Base-by-base conservation (phyloP, 2,329 filamentous ascomycete genomes). In the Sporothrix mexicana region DNA sequence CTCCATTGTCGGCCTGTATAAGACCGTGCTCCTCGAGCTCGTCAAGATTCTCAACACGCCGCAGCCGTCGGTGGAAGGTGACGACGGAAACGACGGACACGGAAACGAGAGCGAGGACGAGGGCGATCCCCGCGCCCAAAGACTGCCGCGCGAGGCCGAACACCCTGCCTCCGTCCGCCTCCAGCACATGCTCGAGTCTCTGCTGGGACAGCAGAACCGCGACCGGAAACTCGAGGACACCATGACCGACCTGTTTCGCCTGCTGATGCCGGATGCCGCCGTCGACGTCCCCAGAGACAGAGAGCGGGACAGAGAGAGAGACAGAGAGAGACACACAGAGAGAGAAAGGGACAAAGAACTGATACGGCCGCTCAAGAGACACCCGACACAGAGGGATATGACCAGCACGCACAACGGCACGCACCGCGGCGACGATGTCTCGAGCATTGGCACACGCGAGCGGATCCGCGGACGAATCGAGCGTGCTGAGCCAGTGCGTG, bases 11-110 rank as follows among this genome's bases (percentile, higher is more conserved):
- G 57, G 57, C 17, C n/a, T 72, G 47, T 72, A 67, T 49, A 36
- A 25, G 23, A 49, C 59, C 30, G 70, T 72, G 17, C n/a, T 72
- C n/a, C 66, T 57, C 47, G 59, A 72, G 47, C 70, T 72, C 51
- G 57, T 72, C 45, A 47, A 47, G 45, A 36, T 36, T 36, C 30
- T 36, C 30, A 36, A 36, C 30, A 36, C 5, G 30, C 30, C 30
- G 30, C 4, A 36, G 30, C 30, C 30, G 30, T 36, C 30, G 5
- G 30, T 36, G 2, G 30, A 36, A 5, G 30, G 30, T 36, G 30
- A 36, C 30, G n/a, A n/a, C n/a, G n/a, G n/a, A n/a, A n/a, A n/a
- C n/a, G n/a, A n/a, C n/a, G 30, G 30, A 30, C 2, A 36, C 30
- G 30, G 30, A 5, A 36, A 36, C 3, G 30, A 36, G 4, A 36